A percentile compares a stretch with the other conserved stretches of the same genome.
Evolutionary conservation across 106 monocot species (phyloP).

Genomic region (Narthecium ossifragum): DNA sequence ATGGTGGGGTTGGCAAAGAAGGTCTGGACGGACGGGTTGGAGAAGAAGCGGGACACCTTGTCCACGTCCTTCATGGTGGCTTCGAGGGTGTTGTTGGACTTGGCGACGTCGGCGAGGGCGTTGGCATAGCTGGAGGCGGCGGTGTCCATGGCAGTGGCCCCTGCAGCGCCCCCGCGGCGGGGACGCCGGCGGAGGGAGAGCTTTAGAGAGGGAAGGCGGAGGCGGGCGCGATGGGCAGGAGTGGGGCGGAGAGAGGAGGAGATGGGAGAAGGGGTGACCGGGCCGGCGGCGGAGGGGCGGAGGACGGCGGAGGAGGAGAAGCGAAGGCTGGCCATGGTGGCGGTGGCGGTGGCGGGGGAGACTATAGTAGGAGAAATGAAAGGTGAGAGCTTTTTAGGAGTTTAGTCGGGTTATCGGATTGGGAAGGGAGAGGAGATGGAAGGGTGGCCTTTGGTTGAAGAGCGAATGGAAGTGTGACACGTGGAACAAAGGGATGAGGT

Average conservation of each 20-base stretch:
- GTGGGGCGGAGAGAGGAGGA: conserved; percentile 26
- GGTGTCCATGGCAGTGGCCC: conserved; percentile 39
- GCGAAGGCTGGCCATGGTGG: too few relatives aligned
- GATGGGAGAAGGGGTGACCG: not conserved
- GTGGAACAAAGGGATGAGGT: too few relatives aligned
- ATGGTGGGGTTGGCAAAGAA: conserved; percentile 77
- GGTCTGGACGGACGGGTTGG: conserved; percentile 19
- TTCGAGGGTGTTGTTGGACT: conserved; percentile 49
- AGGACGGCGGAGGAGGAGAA: not conserved
- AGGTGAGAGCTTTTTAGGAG: too few relatives aligned
- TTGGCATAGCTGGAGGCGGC: conserved; percentile 66
- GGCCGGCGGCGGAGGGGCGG: not conserved
- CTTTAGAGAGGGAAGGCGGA: conserved; percentile 8
- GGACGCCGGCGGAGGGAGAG: conserved; percentile 18
- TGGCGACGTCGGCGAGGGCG: conserved; percentile 62
- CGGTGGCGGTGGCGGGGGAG: too few relatives aligned
- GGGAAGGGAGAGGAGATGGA: too few relatives aligned
- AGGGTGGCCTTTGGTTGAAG: not conserved
- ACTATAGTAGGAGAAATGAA: too few relatives aligned
- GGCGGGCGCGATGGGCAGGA: conserved; percentile 14
- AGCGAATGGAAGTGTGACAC: not conserved
- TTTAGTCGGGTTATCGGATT: too few relatives aligned
- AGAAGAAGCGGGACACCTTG: conserved; percentile 58
- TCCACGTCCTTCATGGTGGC: conserved; percentile 56
- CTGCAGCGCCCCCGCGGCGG: conserved; percentile 23